Percentiles rank a stretch among this genome's conserved stretches.
Conservation (phyloP, 2,329 filamentous ascomycete genomes). For the Coleophoma eucalyptorum region DNA sequence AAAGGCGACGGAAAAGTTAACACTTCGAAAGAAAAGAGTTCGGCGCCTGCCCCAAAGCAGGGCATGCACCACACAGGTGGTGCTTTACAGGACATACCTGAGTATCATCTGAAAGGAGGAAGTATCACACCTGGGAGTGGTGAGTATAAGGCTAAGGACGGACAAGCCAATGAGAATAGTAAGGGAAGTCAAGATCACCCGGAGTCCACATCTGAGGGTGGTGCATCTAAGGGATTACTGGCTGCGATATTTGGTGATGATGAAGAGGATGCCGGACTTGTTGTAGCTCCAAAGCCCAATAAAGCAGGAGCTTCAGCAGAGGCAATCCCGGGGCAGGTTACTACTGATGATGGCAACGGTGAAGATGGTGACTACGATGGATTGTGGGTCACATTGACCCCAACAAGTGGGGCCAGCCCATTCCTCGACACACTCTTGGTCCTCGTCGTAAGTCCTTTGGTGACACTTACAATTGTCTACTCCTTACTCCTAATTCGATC, state of each 20-base stretch:
- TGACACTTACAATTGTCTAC: constrained; percentile 92
- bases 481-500: constrained; percentile 82
- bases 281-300: constrained; percentile 21
- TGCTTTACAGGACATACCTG: constrained; percentile 25
- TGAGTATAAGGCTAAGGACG: constrained; percentile 48
- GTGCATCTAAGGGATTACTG: constrained; percentile 34
- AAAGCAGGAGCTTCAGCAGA: constrained; percentile 14
- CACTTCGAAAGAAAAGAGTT: constrained; percentile 15
- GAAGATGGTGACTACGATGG: constrained; percentile 60
- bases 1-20: constrained; percentile 23
- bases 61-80: constrained; percentile 23
- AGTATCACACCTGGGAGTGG: constrained; percentile 71
- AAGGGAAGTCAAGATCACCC: constrained; percentile 20
- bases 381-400: constrained; percentile 94
- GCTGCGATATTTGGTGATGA: constrained; percentile 48
- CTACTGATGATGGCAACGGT: constrained; percentile 17
- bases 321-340: constrained; percentile 4
- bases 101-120: constrained; percentile 49
- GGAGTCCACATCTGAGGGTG: constrained; percentile 8
- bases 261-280: constrained; percentile 31
- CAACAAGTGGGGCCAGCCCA: constrained; percentile 82
- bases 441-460: constrained; percentile 87
- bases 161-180: constrained; percentile 15
- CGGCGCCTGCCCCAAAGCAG: constrained; percentile 11
- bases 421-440: constrained; percentile 97